Evolutionary conservation across 208 protist genomes (phyloP).

Genomic region (Leptomonas pyrrhocoris): DNA sequence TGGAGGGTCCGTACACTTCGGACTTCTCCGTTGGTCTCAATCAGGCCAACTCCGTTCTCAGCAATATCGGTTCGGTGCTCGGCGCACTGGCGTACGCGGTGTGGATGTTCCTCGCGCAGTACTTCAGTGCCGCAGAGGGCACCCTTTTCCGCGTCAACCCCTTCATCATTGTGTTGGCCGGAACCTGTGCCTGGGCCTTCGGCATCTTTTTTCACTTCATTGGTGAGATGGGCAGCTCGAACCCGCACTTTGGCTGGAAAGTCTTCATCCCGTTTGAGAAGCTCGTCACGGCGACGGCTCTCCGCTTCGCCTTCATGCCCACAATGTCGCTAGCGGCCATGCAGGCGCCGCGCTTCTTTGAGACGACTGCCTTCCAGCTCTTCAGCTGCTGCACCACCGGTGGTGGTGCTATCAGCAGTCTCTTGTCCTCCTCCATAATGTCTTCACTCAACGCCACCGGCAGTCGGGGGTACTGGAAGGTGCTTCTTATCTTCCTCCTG

Average conservation of each 20-base stretch:
- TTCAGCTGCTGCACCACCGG: slow-evolving; percentile 30
- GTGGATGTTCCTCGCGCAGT: slow-evolving; percentile 44
- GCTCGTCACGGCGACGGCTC: slow-evolving; percentile 21
- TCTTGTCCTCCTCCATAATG: slow-evolving; percentile 22
- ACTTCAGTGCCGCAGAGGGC: slow-evolving; percentile 19
- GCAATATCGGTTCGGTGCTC: slow-evolving; percentile 27
- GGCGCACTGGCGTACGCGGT: slow-evolving; percentile 31
- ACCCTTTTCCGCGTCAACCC: slow-evolving; percentile 20
- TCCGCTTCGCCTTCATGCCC: slow-evolving; percentile 54
- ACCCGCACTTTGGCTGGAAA: slow-evolving; percentile 28
- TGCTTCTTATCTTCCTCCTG: slow-evolving; percentile 27
- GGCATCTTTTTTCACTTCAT: slow-evolving; percentile 37
- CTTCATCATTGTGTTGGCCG: slow-evolving; percentile 38
- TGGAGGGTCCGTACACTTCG: slow-evolving; percentile 3
- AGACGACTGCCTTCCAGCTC: slow-evolving; percentile 40
- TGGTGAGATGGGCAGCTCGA: slow-evolving; percentile 28
- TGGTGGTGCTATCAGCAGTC: slow-evolving; percentile 21
- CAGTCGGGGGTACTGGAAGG: slow-evolving; percentile 33
- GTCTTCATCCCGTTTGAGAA: slow-evolving; percentile 43
- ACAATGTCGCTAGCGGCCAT: slow-evolving; percentile 39
- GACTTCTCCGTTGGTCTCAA: slow-evolving; percentile 8
- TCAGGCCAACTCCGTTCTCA: slow-evolving; percentile 25
- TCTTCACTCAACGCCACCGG: slow-evolving; percentile 16
- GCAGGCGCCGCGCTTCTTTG: slow-evolving; percentile 35
- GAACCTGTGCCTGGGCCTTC: slow-evolving; percentile 33